Base-by-base conservation (phyloP, 1,284 basidiomycete species). In the Austroboletus niveus region DNA sequence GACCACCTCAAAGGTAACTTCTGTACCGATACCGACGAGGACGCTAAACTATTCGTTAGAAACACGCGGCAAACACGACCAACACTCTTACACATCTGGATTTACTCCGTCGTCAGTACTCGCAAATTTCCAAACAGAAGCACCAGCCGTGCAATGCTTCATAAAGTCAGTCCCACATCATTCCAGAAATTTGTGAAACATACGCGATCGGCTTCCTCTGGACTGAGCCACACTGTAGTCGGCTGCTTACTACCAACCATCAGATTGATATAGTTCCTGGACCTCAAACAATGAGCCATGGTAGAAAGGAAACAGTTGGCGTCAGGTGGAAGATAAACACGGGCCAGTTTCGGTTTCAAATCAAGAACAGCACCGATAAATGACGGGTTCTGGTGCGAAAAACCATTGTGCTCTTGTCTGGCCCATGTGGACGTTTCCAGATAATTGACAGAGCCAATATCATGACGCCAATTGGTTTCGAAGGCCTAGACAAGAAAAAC, bases 281-380 rank as follows among this genome's bases (percentile, higher is more conserved):
- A 84, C 44, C 86, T 73, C 56, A 95, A 68, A 60, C 89, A 92
- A 70, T 95, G 93, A 5, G 87, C 81, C 52, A 94, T 77, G 22
- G 85, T 87, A 40, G 85, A 88, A 52, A 94, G 71, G 71, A 87
- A 85, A 60, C 87, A 89, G 69, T 95, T 94, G 34, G 88, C 87
- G 65, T 95, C 93, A n/a, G 92, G 89, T 0, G 93, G 92, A 34
- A 95, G 76, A 69, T 94, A 95, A 38, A 95, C 87, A 14, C 93
- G 81, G 1, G 87, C 88, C 45, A 87, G 76, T 42, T 75, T 72
- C 15, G 87, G 78, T 57, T 92, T 92, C 54, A 94, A 71, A 59
- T 85, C 82, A 53, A 94, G 80, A 32, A 96, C 79, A 1, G 85
- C 85, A 32, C 89, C 88, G 58, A 95, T 92, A 65, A 95, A 89